Conservation (phyloP, 441 rosid genomes). For the Pelargonium australe region DNA sequence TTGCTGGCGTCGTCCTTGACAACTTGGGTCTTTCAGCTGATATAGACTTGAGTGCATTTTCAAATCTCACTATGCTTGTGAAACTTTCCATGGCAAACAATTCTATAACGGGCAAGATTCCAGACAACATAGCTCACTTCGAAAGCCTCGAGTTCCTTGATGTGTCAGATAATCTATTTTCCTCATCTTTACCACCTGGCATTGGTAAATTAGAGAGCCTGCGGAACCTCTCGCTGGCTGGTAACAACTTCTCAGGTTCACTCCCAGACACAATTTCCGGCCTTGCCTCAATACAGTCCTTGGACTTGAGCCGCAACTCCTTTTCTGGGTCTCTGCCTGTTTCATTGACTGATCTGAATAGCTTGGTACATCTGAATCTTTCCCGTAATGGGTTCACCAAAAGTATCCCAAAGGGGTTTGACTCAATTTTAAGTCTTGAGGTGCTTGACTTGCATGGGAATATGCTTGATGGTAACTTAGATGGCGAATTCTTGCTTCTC, state of each 20-base stretch:
- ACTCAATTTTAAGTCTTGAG: constrained; percentile 50
- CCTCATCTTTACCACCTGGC: constrained; percentile 47
- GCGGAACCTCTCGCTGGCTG: constrained; percentile 66
- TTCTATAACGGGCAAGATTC: constrained; percentile 62
- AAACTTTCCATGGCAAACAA: constrained; percentile 86
- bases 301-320: constrained; percentile 81
- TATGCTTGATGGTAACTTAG: constrained; percentile 65
- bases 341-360: constrained; percentile 51
- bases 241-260: constrained; percentile 85
- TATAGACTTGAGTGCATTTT: constrained; percentile 64
- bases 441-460: constrained; percentile 81
- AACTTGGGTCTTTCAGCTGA: constrained; percentile 72
- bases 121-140: constrained; percentile 56
- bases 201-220: constrained; percentile 61
- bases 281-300: constrained; percentile 56
- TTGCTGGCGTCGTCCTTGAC: constrained; percentile 81
- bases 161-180: constrained; percentile 68
- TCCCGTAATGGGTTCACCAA: constrained; percentile 58
- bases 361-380: constrained; percentile 54
- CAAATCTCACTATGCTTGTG: constrained; percentile 81
- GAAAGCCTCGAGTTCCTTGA: constrained; percentile 70
- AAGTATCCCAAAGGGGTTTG: constrained; percentile 71
- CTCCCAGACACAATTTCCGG: constrained; percentile 64
- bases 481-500: constrained; percentile 68
- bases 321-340: constrained; percentile 64